Evolutionary conservation across 1,284 basidiomycete species (phyloP).

Genomic region (Austropuccinia psidii): DNA sequence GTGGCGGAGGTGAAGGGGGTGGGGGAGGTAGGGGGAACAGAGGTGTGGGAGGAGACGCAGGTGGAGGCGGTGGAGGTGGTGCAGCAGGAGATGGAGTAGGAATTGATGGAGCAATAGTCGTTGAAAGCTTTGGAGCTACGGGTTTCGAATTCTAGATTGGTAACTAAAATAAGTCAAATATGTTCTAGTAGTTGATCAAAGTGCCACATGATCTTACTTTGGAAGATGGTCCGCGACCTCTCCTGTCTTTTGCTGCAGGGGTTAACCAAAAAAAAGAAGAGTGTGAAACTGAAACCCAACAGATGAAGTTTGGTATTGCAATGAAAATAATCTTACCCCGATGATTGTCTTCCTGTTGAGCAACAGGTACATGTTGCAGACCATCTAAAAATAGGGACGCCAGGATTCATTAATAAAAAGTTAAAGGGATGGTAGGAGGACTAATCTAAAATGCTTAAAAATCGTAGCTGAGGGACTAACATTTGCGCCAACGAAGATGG

Average conservation of each 20-base stretch:
- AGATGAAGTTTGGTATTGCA: background rate
- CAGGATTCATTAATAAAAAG: background rate
- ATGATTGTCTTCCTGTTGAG: slow-evolving; percentile 32
- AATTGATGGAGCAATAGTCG: background rate
- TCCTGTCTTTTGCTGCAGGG: slow-evolving; percentile 24
- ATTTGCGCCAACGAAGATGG: slow-evolving; percentile 31
- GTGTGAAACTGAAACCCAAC: background rate
- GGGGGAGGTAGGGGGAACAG: background rate
- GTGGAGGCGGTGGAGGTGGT: background rate
- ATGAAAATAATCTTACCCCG: background rate
- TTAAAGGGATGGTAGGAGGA: background rate
- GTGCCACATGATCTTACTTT: background rate
- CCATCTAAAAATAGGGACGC: slow-evolving; percentile 11
- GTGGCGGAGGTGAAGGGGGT: background rate
- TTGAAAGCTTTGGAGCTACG: background rate
- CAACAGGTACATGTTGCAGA: slow-evolving; percentile 30
- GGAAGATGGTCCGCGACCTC: slow-evolving; percentile 10
- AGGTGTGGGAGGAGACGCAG: background rate
- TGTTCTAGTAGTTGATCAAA: background rate
- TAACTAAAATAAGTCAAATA: background rate
- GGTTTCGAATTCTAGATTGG: background rate
- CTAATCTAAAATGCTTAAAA: background rate
- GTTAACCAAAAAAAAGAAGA: background rate
- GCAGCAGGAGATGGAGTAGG: background rate
- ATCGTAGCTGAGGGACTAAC: background rate